These are phyloP conservation scores for Orbilia ellipsospora DNA, from an alignment of 2,329 filamentous ascomycete genomes.

Conservation along the genomic window DNA sequence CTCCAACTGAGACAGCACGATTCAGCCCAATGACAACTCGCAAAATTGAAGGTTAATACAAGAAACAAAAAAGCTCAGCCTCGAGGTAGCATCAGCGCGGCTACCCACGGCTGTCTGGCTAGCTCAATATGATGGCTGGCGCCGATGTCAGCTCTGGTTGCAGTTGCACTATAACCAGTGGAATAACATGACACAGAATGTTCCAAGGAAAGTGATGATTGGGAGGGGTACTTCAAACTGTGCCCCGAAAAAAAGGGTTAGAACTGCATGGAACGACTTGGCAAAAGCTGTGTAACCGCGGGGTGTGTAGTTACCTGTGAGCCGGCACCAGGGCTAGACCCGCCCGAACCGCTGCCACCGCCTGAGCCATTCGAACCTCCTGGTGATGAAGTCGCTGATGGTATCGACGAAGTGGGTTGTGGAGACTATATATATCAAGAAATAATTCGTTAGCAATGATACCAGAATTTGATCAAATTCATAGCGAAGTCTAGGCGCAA, in stretches of 20 bases:
- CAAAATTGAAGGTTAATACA: no score
- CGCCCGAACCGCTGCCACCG: background rate
- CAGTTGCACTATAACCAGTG: conserved; percentile 27
- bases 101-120: no score
- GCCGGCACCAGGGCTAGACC: conserved; percentile 22
- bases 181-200: conserved; percentile 29
- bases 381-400: background rate
- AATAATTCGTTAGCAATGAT: background rate
- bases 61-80: no score
- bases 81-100: no score
- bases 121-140: no score
- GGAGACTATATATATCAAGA: conserved; percentile 27
- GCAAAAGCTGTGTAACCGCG: background rate
- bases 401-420: conserved; percentile 29
- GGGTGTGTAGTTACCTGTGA: conserved; percentile 34
- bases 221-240: conserved; percentile 27
- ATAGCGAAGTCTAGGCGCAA: no score
- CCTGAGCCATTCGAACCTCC: background rate
- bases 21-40: no score
- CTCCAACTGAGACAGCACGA: no score
- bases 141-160: no score
- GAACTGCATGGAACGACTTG: background rate
- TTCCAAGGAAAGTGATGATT: conserved; percentile 8
- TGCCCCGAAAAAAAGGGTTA: background rate
- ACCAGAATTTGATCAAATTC: background rate